Evolutionary conservation across 2,329 filamentous ascomycete species (phyloP).

Genomic region (Cylindrodendrum hubeiense): DNA sequence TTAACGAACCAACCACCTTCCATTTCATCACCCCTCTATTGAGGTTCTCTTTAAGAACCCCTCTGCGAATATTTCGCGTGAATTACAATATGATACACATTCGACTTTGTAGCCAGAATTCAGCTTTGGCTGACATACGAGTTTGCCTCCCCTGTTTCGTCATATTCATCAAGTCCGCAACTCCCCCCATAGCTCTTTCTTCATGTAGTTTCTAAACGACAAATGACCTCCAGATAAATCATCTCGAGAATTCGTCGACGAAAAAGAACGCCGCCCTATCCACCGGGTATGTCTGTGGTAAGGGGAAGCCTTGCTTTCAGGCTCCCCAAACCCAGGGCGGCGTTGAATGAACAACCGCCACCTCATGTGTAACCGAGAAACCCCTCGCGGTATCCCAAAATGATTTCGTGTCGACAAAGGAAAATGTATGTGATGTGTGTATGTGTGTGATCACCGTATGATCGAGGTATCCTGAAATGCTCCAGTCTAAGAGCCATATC

Average conservation of each 20-base stretch:
- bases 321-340: constrained; percentile 6
- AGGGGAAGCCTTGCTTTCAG: constrained; percentile 6
- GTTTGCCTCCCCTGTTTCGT: constrained; percentile 24
- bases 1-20: constrained; percentile 33
- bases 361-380: constrained; percentile 32
- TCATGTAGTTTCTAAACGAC: neutral
- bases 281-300: constrained; percentile 23
- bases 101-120: constrained; percentile 29
- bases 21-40: constrained; percentile 25
- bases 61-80: constrained; percentile 37
- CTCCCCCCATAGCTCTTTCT: constrained; percentile 1
- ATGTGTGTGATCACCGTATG: constrained; percentile 35
- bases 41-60: constrained; percentile 26
- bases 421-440: constrained; percentile 34
- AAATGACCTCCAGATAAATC: neutral
- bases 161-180: constrained; percentile 21
- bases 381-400: constrained; percentile 28
- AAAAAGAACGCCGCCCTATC: constrained; percentile 23
- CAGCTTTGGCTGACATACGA: constrained; percentile 7
- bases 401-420: constrained; percentile 41
- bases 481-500: constrained; percentile 24
- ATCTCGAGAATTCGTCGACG: constrained; percentile 9
- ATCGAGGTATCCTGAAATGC: constrained; percentile 39
- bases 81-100: constrained; percentile 46
- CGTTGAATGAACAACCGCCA: constrained; percentile 6